These are phyloP conservation scores for Lonicera japonica DNA, from an alignment of 129 eudicot genomes.

Conservation along the genomic window DNA sequence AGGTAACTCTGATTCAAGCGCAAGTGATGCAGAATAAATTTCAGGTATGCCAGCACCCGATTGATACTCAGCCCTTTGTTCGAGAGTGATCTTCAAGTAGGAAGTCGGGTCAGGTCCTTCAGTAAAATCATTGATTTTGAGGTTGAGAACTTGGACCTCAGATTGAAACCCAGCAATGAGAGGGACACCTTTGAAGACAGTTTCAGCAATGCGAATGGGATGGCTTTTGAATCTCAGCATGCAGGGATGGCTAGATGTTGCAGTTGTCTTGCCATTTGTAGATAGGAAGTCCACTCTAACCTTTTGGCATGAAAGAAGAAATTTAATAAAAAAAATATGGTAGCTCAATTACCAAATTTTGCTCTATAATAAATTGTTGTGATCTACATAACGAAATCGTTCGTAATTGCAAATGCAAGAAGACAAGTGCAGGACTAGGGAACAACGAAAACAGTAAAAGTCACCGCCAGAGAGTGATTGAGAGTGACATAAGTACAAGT, in stretches of 20 bases:
- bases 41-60: slow-evolving; percentile 49
- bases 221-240: slow-evolving; percentile 49
- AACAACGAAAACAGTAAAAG: no score
- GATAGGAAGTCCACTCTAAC: slow-evolving; percentile 59
- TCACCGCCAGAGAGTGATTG: background rate
- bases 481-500: background rate
- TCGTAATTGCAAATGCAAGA: background rate
- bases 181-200: slow-evolving; percentile 34
- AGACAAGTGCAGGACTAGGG: no score
- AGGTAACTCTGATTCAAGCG: slow-evolving; percentile 48
- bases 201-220: slow-evolving; percentile 33
- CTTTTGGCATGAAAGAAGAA: slow-evolving; percentile 12
- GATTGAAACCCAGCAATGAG: slow-evolving; percentile 47
- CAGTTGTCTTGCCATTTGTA: slow-evolving; percentile 29
- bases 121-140: slow-evolving; percentile 32
- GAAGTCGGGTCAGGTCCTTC: slow-evolving; percentile 60
- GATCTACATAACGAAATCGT: background rate
- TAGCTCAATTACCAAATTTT: no score
- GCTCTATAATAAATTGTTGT: background rate
- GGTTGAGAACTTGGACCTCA: slow-evolving; percentile 45
- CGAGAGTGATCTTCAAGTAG: slow-evolving; percentile 41
- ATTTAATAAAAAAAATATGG: background rate
- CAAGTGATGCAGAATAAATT: slow-evolving; percentile 40
- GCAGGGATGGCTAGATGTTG: slow-evolving; percentile 40
- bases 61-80: slow-evolving; percentile 55